These are phyloP conservation scores for Pythium brachiatum DNA, from an alignment of 352 stramenopile species.

Conservation along the genomic window DNA sequence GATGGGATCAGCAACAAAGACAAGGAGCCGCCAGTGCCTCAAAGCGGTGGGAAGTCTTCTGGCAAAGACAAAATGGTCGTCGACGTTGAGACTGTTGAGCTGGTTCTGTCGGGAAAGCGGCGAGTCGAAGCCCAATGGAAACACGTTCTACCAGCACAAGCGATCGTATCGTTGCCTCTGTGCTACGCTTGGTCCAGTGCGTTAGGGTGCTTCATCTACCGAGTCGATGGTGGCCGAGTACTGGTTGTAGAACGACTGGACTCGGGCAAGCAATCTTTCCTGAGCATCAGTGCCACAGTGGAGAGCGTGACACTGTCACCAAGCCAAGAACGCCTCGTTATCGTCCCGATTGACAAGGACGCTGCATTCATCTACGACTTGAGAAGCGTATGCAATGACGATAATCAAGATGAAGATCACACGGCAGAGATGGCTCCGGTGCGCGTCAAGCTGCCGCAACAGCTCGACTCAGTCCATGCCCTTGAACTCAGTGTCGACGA, in stretches of 20 bases:
- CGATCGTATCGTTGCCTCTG: background rate
- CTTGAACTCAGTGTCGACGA: conserved; percentile 19
- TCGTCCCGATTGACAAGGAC: background rate
- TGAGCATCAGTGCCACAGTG: background rate
- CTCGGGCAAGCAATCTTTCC: conserved; percentile 11
- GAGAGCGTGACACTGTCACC: conserved; percentile 16
- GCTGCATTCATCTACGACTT: conserved; percentile 9
- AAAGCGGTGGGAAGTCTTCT: background rate
- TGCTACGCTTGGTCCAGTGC: conserved; percentile 8
- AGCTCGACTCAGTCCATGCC: background rate
- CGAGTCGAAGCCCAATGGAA: conserved; percentile 11
- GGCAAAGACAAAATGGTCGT: background rate
- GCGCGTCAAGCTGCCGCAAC: conserved; percentile 1
- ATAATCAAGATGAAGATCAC: conserved; percentile 15
- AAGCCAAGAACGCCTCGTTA: background rate
- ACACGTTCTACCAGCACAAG: conserved; percentile 1
- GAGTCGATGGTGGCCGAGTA: background rate
- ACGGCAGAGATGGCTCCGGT: background rate
- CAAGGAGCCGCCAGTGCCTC: background rate
- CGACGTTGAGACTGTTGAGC: background rate
- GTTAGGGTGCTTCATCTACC: conserved; percentile 16
- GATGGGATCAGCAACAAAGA: conserved; percentile 15
- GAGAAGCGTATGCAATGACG: background rate
- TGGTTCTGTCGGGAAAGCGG: background rate
- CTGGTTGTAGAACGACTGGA: conserved; percentile 21